phyloP scores from a whole-genome alignment of 73 alveolate genomes.

The Stentor roeselii region DNA sequence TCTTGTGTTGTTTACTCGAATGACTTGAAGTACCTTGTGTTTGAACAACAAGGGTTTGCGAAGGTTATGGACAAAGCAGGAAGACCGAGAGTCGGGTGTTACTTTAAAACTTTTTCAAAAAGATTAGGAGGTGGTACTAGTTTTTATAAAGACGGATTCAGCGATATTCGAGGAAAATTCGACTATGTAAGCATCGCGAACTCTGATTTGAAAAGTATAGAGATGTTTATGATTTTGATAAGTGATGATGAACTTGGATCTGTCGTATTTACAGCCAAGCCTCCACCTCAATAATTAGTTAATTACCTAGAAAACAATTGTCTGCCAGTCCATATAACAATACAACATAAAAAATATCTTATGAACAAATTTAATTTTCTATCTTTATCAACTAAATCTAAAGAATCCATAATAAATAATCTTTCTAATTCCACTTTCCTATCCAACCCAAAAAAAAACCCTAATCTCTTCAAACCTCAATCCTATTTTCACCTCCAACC shows the following conservation, averaged over 20 bases:
- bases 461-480: no score
- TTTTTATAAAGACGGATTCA: slow-evolving; percentile 82
- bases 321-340: no score
- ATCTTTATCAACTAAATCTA: no score
- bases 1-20: slow-evolving; percentile 67
- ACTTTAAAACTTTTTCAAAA: slow-evolving; percentile 72
- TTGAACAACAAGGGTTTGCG: slow-evolving; percentile 73
- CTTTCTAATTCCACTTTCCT: no score
- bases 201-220: slow-evolving; percentile 54
- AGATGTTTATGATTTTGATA: slow-evolving; percentile 77
- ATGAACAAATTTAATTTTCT: no score
- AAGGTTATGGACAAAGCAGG: slow-evolving; percentile 57
- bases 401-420: no score
- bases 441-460: no score
- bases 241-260: slow-evolving; percentile 76
- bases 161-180: slow-evolving; percentile 81
- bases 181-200: slow-evolving; percentile 76
- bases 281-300: slow-evolving; percentile 68
- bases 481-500: no score
- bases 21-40: slow-evolving; percentile 53
- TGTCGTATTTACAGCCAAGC: slow-evolving; percentile 64
- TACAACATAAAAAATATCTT: no score
- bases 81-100: slow-evolving; percentile 63
- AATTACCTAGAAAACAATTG: no score
- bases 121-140: slow-evolving; percentile 39